phyloP scores from a whole-genome alignment of 345 rosid genomes.

The Raphanus sativus region DNA sequence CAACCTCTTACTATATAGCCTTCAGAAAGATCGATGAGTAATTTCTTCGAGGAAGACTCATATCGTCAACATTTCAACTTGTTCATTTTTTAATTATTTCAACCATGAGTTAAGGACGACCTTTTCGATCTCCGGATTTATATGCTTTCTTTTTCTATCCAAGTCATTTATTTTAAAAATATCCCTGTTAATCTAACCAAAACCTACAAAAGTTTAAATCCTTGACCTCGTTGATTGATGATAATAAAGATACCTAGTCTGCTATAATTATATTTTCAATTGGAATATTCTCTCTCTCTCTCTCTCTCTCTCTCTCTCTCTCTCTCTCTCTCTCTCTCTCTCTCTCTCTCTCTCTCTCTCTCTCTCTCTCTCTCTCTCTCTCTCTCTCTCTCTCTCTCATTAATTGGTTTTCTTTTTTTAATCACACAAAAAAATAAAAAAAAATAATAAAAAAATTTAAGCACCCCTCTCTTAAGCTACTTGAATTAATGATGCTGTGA shows the following conservation, averaged over 20 bases:
- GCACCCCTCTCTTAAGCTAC: too few relatives aligned
- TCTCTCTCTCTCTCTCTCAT: too few relatives aligned
- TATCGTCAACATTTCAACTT: constrained; percentile 65
- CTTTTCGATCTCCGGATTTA: background rate
- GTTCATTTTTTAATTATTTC: constrained; percentile 19
- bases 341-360: too few relatives aligned
- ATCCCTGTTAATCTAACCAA: background rate
- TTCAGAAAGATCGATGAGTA: constrained; percentile 12
- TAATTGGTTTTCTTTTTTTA: too few relatives aligned
- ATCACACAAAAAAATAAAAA: too few relatives aligned
- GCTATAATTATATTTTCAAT: background rate
- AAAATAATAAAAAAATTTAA: too few relatives aligned
- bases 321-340: too few relatives aligned
- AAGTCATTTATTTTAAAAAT: background rate
- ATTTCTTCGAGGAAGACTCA: constrained; percentile 40
- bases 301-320: too few relatives aligned
- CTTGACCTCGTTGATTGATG: background rate
- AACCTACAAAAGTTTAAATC: background rate
- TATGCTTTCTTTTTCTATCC: background rate
- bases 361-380: too few relatives aligned
- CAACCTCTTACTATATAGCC: constrained; percentile 37
- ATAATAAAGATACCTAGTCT: background rate
- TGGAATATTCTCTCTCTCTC: background rate
- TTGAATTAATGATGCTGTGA: background rate
- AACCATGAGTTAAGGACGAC: background rate